These are phyloP conservation scores for Capronia americana DNA, from an alignment of 2,329 filamentous ascomycete genomes.

Conservation along the genomic window DNA sequence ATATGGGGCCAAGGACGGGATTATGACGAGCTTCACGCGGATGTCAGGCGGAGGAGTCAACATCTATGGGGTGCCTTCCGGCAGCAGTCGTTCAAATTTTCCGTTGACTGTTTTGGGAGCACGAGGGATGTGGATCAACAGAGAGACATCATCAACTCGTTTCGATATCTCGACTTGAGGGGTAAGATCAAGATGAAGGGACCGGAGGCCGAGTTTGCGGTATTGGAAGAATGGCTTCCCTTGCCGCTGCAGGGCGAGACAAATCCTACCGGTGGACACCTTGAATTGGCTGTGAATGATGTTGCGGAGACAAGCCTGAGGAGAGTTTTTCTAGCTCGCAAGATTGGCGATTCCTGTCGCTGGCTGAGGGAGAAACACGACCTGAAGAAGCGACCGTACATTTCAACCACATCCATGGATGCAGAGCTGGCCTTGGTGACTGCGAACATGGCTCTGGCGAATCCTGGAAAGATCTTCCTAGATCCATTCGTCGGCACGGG, in stretches of 20 bases:
- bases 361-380: slow-evolving; percentile 76
- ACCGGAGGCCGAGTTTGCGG: slow-evolving; percentile 74
- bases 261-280: background rate
- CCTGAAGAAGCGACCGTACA: slow-evolving; percentile 91
- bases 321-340: slow-evolving; percentile 73
- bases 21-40: slow-evolving; percentile 71
- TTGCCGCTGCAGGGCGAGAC: slow-evolving; percentile 79
- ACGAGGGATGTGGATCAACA: slow-evolving; percentile 70
- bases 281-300: background rate
- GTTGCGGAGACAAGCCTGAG: slow-evolving; percentile 57
- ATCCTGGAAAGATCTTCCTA: slow-evolving; percentile 83
- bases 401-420: slow-evolving; percentile 97
- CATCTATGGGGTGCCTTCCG: slow-evolving; percentile 72
- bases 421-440: slow-evolving; percentile 89
- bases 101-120: slow-evolving; percentile 80
- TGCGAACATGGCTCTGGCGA: slow-evolving; percentile 85
- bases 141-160: slow-evolving; percentile 78
- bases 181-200: slow-evolving; percentile 79
- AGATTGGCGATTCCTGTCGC: slow-evolving; percentile 70
- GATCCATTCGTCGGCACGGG: slow-evolving; percentile 97
- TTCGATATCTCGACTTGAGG: slow-evolving; percentile 76
- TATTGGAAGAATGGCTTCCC: slow-evolving; percentile 79
- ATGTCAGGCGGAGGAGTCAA: slow-evolving; percentile 65
- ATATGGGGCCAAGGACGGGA: slow-evolving; percentile 76
- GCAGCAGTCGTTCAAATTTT: slow-evolving; percentile 77